phyloP scores from a whole-genome alignment of 352 stramenopile genomes.

The Blastocystis sp. region DNA sequence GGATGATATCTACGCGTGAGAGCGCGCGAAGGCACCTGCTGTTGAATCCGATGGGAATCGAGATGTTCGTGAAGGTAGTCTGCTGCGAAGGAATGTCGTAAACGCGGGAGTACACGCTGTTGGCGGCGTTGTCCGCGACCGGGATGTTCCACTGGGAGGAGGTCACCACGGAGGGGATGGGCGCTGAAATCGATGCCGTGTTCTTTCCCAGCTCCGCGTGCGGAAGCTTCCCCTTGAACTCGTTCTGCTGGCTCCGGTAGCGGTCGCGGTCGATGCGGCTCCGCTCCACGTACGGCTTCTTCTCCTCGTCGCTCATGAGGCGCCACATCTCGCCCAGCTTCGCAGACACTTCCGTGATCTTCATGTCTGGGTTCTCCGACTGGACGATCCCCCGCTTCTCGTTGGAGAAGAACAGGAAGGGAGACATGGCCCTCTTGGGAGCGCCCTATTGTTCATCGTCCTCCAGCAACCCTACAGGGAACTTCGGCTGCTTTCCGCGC shows the following conservation, averaged over 20 bases:
- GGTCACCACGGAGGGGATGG: slow-evolving; percentile 15
- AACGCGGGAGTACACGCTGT: not conserved
- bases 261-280: slow-evolving; percentile 46
- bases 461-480: not conserved
- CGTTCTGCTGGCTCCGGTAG: slow-evolving; percentile 48
- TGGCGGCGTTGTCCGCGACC: slow-evolving; percentile 4
- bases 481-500: slow-evolving; percentile 85
- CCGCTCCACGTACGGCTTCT: slow-evolving; percentile 81
- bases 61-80: slow-evolving; percentile 59
- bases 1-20: slow-evolving; percentile 12
- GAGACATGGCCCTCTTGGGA: slow-evolving; percentile 86
- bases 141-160: slow-evolving; percentile 41
- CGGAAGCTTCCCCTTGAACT: slow-evolving; percentile 36
- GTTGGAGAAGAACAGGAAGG: slow-evolving; percentile 89
- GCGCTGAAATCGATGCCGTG: not conserved
- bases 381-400: slow-evolving; percentile 84
- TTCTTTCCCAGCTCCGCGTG: not conserved
- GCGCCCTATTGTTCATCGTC: slow-evolving; percentile 73
- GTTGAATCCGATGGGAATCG: slow-evolving; percentile 59
- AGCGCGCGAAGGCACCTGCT: not conserved
- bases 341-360: slow-evolving; percentile 90
- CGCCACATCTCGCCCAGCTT: slow-evolving; percentile 86
- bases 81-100: slow-evolving; percentile 47
- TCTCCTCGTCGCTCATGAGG: slow-evolving; percentile 84
- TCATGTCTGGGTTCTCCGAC: slow-evolving; percentile 86